phyloP scores from a whole-genome alignment of 2,329 filamentous ascomycete species.

The Neofusicoccum cordaticola region DNA sequence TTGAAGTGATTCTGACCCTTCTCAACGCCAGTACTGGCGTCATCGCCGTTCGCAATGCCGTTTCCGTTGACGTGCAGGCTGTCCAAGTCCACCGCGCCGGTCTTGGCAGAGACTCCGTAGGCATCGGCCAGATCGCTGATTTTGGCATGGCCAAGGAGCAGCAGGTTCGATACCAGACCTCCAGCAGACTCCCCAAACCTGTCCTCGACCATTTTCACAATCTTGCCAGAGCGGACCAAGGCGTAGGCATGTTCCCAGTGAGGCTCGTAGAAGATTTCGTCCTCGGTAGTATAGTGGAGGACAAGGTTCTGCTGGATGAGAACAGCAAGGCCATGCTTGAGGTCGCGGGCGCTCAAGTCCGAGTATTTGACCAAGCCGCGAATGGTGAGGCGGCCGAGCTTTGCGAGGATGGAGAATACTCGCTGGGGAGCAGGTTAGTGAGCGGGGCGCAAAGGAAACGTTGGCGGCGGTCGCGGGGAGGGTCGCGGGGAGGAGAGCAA shows the following conservation, averaged over 20 bases:
- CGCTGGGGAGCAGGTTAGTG: conserved; percentile 53
- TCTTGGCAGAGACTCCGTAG: conserved; percentile 47
- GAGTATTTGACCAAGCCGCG: conserved; percentile 68
- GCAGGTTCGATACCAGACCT: conserved; percentile 69
- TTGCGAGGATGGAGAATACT: conserved; percentile 76
- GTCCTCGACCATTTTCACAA: conserved; percentile 70
- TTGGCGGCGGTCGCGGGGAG: background rate
- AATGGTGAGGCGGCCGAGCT: conserved; percentile 73
- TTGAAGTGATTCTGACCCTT: conserved; percentile 31
- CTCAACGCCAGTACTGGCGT: conserved; percentile 20
- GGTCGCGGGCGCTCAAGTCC: conserved; percentile 67
- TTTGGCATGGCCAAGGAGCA: conserved; percentile 74
- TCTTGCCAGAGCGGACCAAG: conserved; percentile 76
- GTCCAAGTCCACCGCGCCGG: conserved; percentile 23
- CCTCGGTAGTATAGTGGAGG: conserved; percentile 64
- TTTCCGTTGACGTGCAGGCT: conserved; percentile 15
- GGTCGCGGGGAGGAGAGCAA: background rate
- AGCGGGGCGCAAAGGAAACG: background rate
- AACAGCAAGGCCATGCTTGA: conserved; percentile 77
- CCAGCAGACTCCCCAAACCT: conserved; percentile 73
- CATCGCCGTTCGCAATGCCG: conserved; percentile 24
- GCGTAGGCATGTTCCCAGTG: conserved; percentile 79
- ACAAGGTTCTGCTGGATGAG: conserved; percentile 87
- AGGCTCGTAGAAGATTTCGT: conserved; percentile 77
- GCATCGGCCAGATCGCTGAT: conserved; percentile 67